Evolutionary conservation across 257 asterid genomes (phyloP), one percentile per base, ranked within the genome.

Genomic region (Nicotiana tomentosiformis): DNA sequence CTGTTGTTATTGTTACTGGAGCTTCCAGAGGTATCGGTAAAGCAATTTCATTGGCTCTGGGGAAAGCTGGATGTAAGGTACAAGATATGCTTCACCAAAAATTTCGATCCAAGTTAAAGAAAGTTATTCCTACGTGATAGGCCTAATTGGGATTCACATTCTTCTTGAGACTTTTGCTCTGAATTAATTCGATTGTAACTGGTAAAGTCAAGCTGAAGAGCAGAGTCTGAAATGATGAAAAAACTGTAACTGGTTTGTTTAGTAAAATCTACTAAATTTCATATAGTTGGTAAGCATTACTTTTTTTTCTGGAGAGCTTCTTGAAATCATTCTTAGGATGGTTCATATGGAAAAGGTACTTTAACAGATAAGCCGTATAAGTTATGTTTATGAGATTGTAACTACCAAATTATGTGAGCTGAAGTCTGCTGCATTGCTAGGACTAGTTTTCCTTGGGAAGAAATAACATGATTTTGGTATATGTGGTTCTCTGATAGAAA

Each of bases 51-150:
- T 80, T 96, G 90, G 87, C 98, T 86, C 89, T 96, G 62, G 99
- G 98, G 16, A 96, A 90, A 87, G 94, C 98, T 83, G 99, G 99
- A 39, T 94, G 98, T 88, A 96, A 96, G 99, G 98, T 96, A 67
- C 23, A 68, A 37, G 32, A 26, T 64, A 64, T 64, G 37, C 16
- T 29, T 29, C 18, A 12, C 18, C 37, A 26, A 64, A 64, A 64
- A 3, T 4, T 64, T 64, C 18, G 1, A 12, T 64, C 69, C 0
- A 64, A 26, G 33, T 62, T 10, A 23, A 23, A 64, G 11, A 23
- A 62, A 7, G 37, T 39, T 70, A 39, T 39, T 39, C 49, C 49
- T 39, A 20, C 35, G 20, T 39, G 8, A 43, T 43, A 43, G 39
- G 69, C 37, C 69, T 26, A 64, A 26, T 26, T 64, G 39, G 37